phyloP scores from a whole-genome alignment of 495 filamentous ascomycete species.

The Penicillium salamii region DNA sequence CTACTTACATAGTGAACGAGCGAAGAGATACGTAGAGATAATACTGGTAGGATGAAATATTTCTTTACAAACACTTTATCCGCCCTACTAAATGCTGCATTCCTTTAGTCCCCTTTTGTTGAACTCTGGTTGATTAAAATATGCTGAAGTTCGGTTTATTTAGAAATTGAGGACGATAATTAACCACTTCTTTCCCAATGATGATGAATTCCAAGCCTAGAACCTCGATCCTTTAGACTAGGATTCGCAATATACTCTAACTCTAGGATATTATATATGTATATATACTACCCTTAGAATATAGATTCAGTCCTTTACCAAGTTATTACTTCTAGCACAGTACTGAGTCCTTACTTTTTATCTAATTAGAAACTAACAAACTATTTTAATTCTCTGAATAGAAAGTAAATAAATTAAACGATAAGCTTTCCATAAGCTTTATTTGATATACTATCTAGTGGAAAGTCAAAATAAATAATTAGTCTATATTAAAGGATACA shows the following conservation, averaged over 20 bases:
- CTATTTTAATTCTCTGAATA: no score
- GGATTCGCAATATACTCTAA: constrained; percentile 7
- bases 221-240: background rate
- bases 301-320: constrained; percentile 1
- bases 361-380: no score
- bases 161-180: constrained; percentile 4
- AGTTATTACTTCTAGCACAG: background rate
- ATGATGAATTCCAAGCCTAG: constrained; percentile 5
- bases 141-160: background rate
- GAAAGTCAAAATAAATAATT: constrained; percentile 8
- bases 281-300: background rate
- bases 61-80: no score
- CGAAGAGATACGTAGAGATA: no score
- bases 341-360: background rate
- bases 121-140: background rate
- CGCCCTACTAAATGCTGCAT: no score
- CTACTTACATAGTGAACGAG: no score
- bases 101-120: background rate
- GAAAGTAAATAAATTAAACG: background rate
- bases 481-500: background rate
- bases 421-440: background rate
- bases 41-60: no score
- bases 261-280: background rate
- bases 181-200: background rate
- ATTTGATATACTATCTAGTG: constrained; percentile 8